phyloP scores from a whole-genome alignment of 495 filamentous ascomycete genomes.

The Clohesyomyces aquaticus region DNA sequence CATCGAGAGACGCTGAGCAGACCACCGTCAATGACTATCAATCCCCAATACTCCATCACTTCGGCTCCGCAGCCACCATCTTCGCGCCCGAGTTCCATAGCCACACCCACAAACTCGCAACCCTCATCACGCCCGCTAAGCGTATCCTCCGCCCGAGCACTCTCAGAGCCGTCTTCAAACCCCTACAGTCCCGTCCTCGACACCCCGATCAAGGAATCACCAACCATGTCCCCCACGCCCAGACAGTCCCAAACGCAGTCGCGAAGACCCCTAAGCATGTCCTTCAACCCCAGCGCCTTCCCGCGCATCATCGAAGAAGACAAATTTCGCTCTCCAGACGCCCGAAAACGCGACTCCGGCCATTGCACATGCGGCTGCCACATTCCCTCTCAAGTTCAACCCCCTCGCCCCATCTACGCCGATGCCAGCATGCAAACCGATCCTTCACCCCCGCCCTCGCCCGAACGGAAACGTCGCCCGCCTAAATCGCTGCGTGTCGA shows the following conservation, averaged over 20 bases:
- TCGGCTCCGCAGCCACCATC: neutral
- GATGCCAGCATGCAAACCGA: constrained; percentile 32
- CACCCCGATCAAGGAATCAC: neutral
- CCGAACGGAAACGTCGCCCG: neutral
- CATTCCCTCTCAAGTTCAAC: neutral
- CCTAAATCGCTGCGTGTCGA: constrained; percentile 11
- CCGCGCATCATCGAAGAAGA: constrained; percentile 21
- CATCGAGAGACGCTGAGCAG: neutral
- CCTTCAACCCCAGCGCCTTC: constrained; percentile 19
- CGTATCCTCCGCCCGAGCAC: neutral
- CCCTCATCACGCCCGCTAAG: neutral
- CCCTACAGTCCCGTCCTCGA: neutral
- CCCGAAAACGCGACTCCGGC: neutral
- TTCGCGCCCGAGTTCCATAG: neutral
- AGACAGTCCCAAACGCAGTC: neutral
- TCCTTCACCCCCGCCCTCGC: constrained; percentile 9
- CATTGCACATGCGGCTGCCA: constrained; percentile 25
- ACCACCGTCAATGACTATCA: neutral
- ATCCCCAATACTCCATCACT: neutral
- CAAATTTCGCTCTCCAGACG: neutral
- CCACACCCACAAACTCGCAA: neutral
- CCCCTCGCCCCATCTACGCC: constrained; percentile 11
- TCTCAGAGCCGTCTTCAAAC: neutral
- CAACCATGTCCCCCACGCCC: neutral
- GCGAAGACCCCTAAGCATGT: constrained; percentile 27